These are phyloP conservation scores for Alternaria panax DNA, from an alignment of 2,329 filamentous ascomycete genomes.

Conservation along the genomic window DNA sequence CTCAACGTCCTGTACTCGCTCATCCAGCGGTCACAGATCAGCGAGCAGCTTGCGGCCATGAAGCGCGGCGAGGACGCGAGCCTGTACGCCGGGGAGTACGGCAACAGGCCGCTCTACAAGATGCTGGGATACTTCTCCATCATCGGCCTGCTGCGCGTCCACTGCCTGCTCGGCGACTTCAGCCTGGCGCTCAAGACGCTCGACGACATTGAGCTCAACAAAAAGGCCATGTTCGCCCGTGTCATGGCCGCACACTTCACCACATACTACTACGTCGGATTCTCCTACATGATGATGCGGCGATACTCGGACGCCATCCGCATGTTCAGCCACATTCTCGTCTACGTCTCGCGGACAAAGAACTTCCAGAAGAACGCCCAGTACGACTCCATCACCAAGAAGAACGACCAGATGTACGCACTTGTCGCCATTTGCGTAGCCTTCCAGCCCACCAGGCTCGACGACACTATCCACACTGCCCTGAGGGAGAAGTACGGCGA, in stretches of 20 bases:
- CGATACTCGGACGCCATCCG: constrained; percentile 98
- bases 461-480: constrained; percentile 98
- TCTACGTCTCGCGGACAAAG: constrained; percentile 98
- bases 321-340: constrained; percentile 99
- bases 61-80: constrained; percentile 91
- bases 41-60: constrained; percentile 93
- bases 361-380: constrained; percentile 99
- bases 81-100: constrained; percentile 92
- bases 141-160: constrained; percentile 93
- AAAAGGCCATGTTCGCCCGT: constrained; percentile 99
- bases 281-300: constrained; percentile 99
- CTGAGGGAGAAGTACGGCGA: constrained; percentile 99
- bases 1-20: constrained; percentile 99
- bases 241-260: constrained; percentile 99
- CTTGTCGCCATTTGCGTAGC: constrained; percentile 98
- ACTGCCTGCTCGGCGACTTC: constrained; percentile 97
- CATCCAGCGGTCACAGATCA: constrained; percentile 97
- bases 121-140: constrained; percentile 99
- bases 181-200: constrained; percentile 98
- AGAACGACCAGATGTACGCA: constrained; percentile 99
- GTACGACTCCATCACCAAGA: constrained; percentile 99
- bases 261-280: constrained; percentile 99
- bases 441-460: constrained; percentile 94
- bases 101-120: constrained; percentile 90
- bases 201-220: constrained; percentile 99